Evolutionary conservation across 2,329 filamentous ascomycete genomes (phyloP).

Genomic region (Coniella vitis): DNA sequence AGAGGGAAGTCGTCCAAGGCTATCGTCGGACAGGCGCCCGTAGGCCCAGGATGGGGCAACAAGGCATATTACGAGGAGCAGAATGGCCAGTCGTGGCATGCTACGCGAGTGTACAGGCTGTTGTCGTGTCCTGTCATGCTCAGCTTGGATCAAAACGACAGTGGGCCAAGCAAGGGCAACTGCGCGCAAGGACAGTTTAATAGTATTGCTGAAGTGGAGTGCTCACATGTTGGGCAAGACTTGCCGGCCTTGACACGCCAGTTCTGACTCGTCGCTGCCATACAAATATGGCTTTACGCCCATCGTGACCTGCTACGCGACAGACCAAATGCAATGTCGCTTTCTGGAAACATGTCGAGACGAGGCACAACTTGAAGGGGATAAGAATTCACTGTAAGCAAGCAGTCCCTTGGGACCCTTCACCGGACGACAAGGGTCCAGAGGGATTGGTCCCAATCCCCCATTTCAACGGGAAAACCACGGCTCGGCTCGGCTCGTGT

Average conservation of each 20-base stretch:
- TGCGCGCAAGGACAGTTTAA: background rate
- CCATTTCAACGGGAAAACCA: background rate
- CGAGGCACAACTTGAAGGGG: background rate
- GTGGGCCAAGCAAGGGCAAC: background rate
- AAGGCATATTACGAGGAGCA: conserved; percentile 9
- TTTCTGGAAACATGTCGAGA: background rate
- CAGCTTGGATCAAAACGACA: background rate
- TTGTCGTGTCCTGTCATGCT: background rate
- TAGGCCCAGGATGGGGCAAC: conserved; percentile 17
- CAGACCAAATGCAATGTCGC: background rate
- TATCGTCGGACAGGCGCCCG: conserved; percentile 21
- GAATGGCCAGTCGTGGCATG: background rate
- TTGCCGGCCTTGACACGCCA: background rate
- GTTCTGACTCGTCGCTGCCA: background rate
- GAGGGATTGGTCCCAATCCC: background rate
- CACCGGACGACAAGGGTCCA: background rate
- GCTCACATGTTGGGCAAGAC: background rate
- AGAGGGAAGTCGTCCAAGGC: conserved; percentile 43
- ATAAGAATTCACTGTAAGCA: background rate
- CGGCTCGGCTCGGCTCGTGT: background rate
- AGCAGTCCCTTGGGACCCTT: background rate
- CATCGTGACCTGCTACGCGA: conserved; percentile 11
- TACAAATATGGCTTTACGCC: background rate
- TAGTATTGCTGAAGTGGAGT: background rate
- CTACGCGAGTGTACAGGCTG: background rate